Base-by-base conservation (phyloP, 2,329 filamentous ascomycete species). In the Sporothrix inflata region DNA sequence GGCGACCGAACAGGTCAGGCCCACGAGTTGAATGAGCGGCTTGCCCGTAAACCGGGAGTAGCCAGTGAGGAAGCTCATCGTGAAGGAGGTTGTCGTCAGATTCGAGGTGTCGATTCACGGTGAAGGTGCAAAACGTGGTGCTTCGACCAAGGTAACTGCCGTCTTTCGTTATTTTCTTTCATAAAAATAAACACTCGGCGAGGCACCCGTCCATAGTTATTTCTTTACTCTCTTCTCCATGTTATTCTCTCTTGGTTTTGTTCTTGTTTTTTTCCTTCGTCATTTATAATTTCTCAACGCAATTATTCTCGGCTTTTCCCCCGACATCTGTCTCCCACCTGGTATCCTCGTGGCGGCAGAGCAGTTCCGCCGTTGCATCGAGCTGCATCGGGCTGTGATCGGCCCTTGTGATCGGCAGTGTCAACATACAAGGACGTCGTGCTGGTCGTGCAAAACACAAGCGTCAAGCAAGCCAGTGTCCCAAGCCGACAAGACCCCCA, bases 1-100 rank as follows among this genome's bases (percentile, higher is more conserved):
- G 34, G 60, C 60, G 1, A 45, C 60, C 6, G 60, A 63, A 24
- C 60, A 63, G 19, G 60, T 63, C 60, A 63, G 21, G 60, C 60
- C 60, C 9, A 42, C 34, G 12, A 63, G 19, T 11, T 19, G 38
- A n/a, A 63, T 63, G 16, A 63, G 57, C 19, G 57, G 57, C 34
- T 63, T 63, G 16, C 57, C 57, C 30, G 34, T 42, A 16, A 63
- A 42, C 30, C 30, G 11, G 30, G 57, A 63, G 57, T 63, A 21
- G 34, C 57, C 57, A 6, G 57, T 63, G 11, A 63, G 57, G 34
- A 63, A 63, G 19, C 57, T 12, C 57, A 63, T 63, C 6, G 16
- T 9, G 19, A 57, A 7, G 53, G 11, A 55, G 4, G 21, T 14
- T 34, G 49, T 53, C n/a, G 49, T 53, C 49, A 24, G 49, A 24